Evolutionary conservation across 176 grass and related monocot genomes (phyloP), one percentile per base, ranked within the genome.

Genomic region (Chloris gayana): DNA sequence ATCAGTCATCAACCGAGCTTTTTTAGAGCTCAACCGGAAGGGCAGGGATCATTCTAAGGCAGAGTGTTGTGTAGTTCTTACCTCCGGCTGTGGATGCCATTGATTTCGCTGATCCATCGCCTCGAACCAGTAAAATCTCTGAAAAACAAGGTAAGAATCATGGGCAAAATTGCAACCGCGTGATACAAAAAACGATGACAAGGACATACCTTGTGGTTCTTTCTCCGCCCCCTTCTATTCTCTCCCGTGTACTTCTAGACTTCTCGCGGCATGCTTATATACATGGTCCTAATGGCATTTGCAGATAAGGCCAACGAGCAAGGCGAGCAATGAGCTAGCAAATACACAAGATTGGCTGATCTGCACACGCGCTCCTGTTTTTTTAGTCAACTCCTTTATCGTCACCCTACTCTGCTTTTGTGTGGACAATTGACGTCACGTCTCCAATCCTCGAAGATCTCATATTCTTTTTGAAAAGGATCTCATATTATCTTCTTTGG

Each of bases 81-180:
- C 89, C 81, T 49, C 81, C 76, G 38, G 67, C 22, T 70, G 53
- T 45, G 85, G 25, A 19, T 62, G 81, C 89, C 89, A 91, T 62
- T 58, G 14, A 15, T 50, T 44, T 44, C 10, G 47, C 18, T 15
- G 57, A 35, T 87, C 85, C 89, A 50, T 77, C 72, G 26, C 76
- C 76, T 60, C 9, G 22, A 41, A 60, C 56, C 6, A 72, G 47
- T 44, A 57, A 57, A n/a, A 64, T 54, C 44, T 15, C 26, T 41
- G 29, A 66, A 67, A 29, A 72, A 64, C 24, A 82, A 32, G 47
- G 6, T 19, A n/a, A n/a, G n/a, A n/a, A n/a, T n/a, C n/a, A 69
- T 66, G 8, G 12, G 4, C 58, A 64, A 30, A 27, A 33, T 31
- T 31, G 1, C 8, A 50, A 18, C 15, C 45, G 6, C 53, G 32